Percentiles rank a stretch among this genome's conserved stretches.
Evolutionary conservation across 768 basidiomycete genomes (phyloP).

Genomic region (Suillus clintonianus): DNA sequence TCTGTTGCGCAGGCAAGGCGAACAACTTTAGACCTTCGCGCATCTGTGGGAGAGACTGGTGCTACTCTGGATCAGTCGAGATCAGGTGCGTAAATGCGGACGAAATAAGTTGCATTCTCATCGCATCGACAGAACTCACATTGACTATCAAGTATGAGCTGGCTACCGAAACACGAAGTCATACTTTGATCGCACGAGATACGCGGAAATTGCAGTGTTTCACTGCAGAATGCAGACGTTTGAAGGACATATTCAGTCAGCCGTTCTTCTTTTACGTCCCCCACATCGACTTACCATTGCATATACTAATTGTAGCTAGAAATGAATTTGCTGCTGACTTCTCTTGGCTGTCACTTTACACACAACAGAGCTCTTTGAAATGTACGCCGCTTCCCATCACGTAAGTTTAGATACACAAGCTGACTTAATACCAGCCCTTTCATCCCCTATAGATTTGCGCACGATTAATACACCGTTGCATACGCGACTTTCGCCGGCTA

Average conservation of each 20-base stretch:
- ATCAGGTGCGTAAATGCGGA: slow-evolving; percentile 39
- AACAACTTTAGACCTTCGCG: slow-evolving; percentile 36
- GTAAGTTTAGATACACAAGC: neutral
- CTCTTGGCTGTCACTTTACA: neutral
- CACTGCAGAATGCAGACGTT: slow-evolving; percentile 55
- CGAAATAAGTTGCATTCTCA: slow-evolving; percentile 1
- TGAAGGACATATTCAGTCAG: slow-evolving; percentile 54
- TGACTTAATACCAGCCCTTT: neutral
- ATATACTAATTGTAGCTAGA: neutral
- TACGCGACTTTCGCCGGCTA: slow-evolving; percentile 55
- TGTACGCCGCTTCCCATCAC: neutral
- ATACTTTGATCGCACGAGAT: slow-evolving; percentile 50
- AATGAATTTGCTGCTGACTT: neutral
- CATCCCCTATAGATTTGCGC: slow-evolving; percentile 49
- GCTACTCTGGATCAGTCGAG: slow-evolving; percentile 33
- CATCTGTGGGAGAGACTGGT: slow-evolving; percentile 13
- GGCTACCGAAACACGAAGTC: slow-evolving; percentile 41
- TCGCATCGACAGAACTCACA: slow-evolving; percentile 44
- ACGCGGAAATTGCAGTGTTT: slow-evolving; percentile 47
- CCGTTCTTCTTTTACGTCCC: neutral
- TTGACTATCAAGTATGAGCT: slow-evolving; percentile 46
- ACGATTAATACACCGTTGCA: slow-evolving; percentile 47
- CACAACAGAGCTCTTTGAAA: neutral
- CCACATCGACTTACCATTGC: neutral
- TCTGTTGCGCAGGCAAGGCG: slow-evolving; percentile 56